Conservation (phyloP, 352 stramenopile species). For the Pythium monospermum region DNA sequence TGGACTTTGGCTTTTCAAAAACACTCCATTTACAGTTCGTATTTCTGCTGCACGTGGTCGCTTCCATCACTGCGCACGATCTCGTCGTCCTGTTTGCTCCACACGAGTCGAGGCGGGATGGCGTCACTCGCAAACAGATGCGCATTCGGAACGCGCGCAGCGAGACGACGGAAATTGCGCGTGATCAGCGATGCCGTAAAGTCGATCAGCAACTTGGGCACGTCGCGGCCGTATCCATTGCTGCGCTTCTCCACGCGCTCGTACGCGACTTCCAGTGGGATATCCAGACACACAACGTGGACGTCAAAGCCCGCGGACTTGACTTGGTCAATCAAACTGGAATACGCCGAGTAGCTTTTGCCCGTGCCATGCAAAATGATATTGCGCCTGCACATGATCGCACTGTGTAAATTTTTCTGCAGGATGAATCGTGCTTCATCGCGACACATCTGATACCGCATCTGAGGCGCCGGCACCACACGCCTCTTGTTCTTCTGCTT, state of each 20-base stretch:
- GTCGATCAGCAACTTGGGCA: constrained; percentile 61
- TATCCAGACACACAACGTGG: constrained; percentile 75
- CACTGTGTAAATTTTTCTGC: constrained; percentile 71
- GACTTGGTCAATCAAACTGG: constrained; percentile 56
- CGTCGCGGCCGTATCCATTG: constrained; percentile 62
- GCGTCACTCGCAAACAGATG: constrained; percentile 64
- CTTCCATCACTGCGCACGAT: constrained; percentile 37
- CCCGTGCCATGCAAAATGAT: constrained; percentile 77
- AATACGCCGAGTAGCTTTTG: constrained; percentile 67
- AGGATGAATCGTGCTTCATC: constrained; percentile 80
- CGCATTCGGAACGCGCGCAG: constrained; percentile 54
- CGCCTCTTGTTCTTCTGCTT: constrained; percentile 3
- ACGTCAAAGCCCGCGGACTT: constrained; percentile 61
- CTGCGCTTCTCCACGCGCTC: constrained; percentile 58
- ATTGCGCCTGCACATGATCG: constrained; percentile 74
- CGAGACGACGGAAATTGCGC: constrained; percentile 59
- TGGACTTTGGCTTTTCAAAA: too few species aligned
- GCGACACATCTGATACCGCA: constrained; percentile 71
- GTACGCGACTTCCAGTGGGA: constrained; percentile 56
- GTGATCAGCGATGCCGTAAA: constrained; percentile 56
- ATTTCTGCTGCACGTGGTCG: constrained; percentile 66
- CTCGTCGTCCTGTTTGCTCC: constrained; percentile 62
- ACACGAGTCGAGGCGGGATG: constrained; percentile 61
- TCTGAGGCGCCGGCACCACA: constrained; percentile 41
- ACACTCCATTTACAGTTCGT: constrained; percentile 28